phyloP scores from a whole-genome alignment of 2,329 filamentous ascomycete species.

The Chalara sp. region DNA sequence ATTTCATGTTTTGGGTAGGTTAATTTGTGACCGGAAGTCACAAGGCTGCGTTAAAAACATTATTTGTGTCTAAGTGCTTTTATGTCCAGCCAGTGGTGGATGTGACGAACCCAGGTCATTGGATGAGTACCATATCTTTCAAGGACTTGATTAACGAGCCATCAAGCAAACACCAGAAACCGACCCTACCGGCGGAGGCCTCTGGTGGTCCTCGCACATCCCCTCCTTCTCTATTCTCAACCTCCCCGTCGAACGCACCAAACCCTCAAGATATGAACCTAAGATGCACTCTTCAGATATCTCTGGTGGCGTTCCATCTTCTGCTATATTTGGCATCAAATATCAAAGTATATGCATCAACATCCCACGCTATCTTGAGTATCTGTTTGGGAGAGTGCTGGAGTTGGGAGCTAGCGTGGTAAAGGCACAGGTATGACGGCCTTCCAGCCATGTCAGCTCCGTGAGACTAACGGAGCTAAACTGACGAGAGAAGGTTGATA shows the following conservation, averaged over 20 bases:
- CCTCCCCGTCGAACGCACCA: background rate
- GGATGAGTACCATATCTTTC: too few relatives aligned
- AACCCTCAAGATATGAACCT: background rate
- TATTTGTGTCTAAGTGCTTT: too few relatives aligned
- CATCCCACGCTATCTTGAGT: slow-evolving; percentile 8
- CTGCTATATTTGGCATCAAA: slow-evolving; percentile 8
- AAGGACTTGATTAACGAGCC: too few relatives aligned
- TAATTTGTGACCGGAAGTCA: too few relatives aligned
- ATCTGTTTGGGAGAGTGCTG: slow-evolving; percentile 21
- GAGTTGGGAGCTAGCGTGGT: slow-evolving; percentile 1
- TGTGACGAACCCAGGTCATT: too few relatives aligned
- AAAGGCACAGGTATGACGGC: too few relatives aligned
- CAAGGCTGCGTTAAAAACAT: too few relatives aligned
- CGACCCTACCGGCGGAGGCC: slow-evolving; percentile 1
- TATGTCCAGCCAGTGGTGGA: too few relatives aligned
- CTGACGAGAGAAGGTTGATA: background rate
- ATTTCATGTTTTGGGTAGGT: too few relatives aligned
- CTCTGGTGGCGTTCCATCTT: background rate
- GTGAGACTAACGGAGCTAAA: too few relatives aligned
- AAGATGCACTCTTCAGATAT: background rate
- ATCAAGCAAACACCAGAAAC: slow-evolving; percentile 1
- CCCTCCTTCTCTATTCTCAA: slow-evolving; percentile 6
- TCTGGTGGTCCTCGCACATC: slow-evolving; percentile 12
- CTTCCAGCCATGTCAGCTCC: too few relatives aligned
- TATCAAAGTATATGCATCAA: slow-evolving; percentile 14